phyloP scores from a whole-genome alignment of 768 basidiomycete genomes.

The Mycena alexandri region DNA sequence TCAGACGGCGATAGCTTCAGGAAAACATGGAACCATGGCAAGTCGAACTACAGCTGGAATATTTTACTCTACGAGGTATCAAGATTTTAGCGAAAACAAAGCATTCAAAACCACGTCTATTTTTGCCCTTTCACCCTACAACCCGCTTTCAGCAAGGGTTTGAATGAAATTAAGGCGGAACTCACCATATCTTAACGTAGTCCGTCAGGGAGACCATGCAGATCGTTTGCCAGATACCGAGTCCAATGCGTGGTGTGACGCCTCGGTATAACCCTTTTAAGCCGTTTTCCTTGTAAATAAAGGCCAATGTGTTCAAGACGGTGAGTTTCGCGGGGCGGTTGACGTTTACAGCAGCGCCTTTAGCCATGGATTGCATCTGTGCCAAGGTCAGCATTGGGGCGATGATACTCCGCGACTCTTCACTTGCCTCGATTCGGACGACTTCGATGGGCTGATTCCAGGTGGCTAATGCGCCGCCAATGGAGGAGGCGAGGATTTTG shows the following conservation, averaged over 20 bases:
- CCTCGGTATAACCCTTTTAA: conserved; percentile 97
- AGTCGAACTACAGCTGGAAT: conserved; percentile 28
- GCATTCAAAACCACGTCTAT: conserved; percentile 17
- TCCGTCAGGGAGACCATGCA: conserved; percentile 99
- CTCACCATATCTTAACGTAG: conserved; percentile 90
- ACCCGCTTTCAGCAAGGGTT: conserved; percentile 33
- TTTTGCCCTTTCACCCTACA: conserved; percentile 67
- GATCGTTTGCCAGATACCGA: conserved; percentile 97
- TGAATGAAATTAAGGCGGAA: background rate
- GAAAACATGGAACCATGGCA: no score
- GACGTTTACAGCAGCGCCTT: conserved; percentile 70
- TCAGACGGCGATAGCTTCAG: no score
- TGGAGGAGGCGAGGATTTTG: conserved; percentile 88
- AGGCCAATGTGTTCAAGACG: conserved; percentile 90
- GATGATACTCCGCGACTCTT: background rate
- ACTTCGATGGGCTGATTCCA: conserved; percentile 99
- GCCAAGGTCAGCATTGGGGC: conserved; percentile 10
- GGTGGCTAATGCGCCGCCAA: conserved; percentile 95
- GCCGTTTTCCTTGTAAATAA: conserved; percentile 97
- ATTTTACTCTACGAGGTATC: conserved; percentile 40
- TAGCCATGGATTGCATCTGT: conserved; percentile 99
- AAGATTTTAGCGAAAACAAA: conserved; percentile 39
- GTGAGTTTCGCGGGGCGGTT: conserved; percentile 94
- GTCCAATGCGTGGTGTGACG: conserved; percentile 95
- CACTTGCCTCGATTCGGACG: conserved; percentile 89